Evolutionary conservation across 129 eudicot genomes (phyloP), one percentile per base, ranked within the genome.

Genomic region (Kitagawia praeruptora): DNA sequence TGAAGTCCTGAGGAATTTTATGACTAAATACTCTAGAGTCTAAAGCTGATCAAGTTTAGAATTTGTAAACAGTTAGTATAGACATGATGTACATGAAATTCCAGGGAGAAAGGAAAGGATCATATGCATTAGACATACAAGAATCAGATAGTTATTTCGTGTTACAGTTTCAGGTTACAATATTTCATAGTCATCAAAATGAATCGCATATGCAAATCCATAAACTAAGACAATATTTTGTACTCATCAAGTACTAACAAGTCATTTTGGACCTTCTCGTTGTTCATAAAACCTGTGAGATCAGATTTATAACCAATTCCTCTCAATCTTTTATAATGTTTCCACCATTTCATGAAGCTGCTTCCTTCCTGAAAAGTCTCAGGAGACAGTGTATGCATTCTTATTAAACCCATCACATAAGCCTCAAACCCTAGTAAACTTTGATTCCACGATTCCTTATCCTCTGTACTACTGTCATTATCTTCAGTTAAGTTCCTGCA

Each of bases 261-360:
- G 28, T n/a, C 77, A 44, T 27, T 73, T 10, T 14, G 51, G 10
- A 44, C 16, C 56, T 73, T 73, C 9, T 73, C 38, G 18, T 84
- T 28, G 67, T 58, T 84, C 88, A 88, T 88, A 64, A 77, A 86
- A 40, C 28, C 23, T 64, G 80, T 70, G 67, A 88, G 77, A 8
- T 67, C 41, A 2, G 88, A 86, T 25, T 64, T 38, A 71, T 77
- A 80, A 14, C 83, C 80, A 77, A 21, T 21, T 47, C 81, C 82
- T 53, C 40, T 61, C 12, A 84, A 70, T 31, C 7, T 5, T 1
- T 77, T 37, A 58, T 82, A 89, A 9, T 80, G 85, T 38, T 49
- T 38, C 92, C 90, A 86, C 90, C 90, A 89, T 78, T 80, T 74
- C 92, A 79, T 84, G 34, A 82, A 89, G 77, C 84, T 84, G 39